These are phyloP conservation scores for Candida jianshihensis DNA, from an alignment of 805 yeast species.

Conservation along the genomic window DNA sequence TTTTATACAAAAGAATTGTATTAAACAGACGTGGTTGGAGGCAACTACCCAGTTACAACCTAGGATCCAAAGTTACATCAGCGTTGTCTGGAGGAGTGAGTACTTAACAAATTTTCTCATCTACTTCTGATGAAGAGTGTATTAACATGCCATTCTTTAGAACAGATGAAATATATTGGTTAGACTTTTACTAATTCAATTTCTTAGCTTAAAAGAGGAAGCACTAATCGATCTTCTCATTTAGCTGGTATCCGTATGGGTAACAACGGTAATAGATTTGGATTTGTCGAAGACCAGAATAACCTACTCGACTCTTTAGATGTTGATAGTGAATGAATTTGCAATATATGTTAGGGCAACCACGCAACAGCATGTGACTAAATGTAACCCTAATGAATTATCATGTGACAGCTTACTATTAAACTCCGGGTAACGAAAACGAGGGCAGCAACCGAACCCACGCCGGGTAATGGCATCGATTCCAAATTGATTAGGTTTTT, in stretches of 20 bases:
- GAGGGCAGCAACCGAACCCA: no score
- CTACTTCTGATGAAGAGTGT: no score
- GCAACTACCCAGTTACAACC: conserved; percentile 24
- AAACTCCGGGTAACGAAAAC: no score
- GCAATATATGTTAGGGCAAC: background rate
- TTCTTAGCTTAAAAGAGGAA: conserved; percentile 9
- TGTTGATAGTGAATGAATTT: conserved; percentile 14
- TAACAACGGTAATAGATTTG: conserved; percentile 25
- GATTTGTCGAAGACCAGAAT: conserved; percentile 34
- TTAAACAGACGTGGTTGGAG: conserved; percentile 30
- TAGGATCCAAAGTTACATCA: conserved; percentile 19
- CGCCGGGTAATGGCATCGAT: background rate
- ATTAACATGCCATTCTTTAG: conserved; percentile 7
- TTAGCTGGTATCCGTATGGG: conserved; percentile 12
- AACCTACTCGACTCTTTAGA: conserved; percentile 33
- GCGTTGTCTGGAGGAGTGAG: conserved; percentile 23
- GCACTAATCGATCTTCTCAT: conserved; percentile 4
- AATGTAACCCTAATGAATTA: background rate
- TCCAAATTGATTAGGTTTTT: background rate
- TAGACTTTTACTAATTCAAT: conserved; percentile 1
- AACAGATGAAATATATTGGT: background rate
- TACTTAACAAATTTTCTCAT: conserved; percentile 2
- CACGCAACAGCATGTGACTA: background rate
- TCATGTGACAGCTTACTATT: background rate
- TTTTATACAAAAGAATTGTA: conserved; percentile 27